Percentiles rank a stretch among this genome's conserved stretches.
Conservation (phyloP, 2,329 filamentous ascomycete genomes). For the Pleoardoris graminearum region DNA sequence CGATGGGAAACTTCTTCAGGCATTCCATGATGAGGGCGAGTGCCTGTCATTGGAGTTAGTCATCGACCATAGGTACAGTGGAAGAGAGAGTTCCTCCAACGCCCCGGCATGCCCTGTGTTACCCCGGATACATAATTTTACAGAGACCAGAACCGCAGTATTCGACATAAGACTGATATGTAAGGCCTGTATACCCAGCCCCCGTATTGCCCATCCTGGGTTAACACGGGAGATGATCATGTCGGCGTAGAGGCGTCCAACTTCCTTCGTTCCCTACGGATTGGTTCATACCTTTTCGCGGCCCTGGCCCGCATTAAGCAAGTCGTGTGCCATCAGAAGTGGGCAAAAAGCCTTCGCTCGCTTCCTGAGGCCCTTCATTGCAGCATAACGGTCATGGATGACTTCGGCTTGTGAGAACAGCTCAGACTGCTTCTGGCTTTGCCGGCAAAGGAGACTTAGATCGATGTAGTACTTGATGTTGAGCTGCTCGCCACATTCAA, state of each 20-base stretch:
- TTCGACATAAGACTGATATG: too few species aligned
- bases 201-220: too few species aligned
- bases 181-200: too few species aligned
- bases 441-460: constrained; percentile 14
- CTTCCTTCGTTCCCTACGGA: too few species aligned
- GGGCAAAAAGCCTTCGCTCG: constrained; percentile 1
- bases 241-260: too few species aligned
- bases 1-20: background rate
- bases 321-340: background rate
- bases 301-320: background rate
- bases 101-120: too few species aligned
- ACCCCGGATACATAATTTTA: too few species aligned
- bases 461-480: constrained; percentile 10
- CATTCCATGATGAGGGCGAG: background rate
- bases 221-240: too few species aligned
- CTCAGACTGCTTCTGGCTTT: constrained; percentile 13
- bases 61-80: background rate
- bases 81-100: too few species aligned
- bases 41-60: background rate
- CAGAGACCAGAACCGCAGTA: too few species aligned
- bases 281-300: constrained; percentile 9
- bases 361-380: constrained; percentile 2
- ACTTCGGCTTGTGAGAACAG: constrained; percentile 10
- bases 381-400: background rate
- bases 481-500: constrained; percentile 19